A percentile compares a stretch with the other conserved stretches of the same genome.
Evolutionary conservation across 2,329 filamentous ascomycete genomes (phyloP).

Genomic region (Pseudogymnoascus sp.): DNA sequence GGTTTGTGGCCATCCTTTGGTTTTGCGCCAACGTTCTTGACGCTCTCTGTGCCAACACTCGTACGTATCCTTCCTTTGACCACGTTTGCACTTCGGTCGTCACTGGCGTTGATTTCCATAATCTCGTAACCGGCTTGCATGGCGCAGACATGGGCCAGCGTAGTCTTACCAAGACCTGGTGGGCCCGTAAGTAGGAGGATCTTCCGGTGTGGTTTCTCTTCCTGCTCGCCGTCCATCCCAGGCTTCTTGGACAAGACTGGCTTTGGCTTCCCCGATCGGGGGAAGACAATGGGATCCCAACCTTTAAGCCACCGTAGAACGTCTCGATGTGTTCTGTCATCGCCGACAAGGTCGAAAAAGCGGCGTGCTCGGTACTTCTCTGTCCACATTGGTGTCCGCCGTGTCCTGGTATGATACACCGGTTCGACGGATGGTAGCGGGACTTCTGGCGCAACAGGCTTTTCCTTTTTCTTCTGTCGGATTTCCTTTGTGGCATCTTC

Average conservation of each 20-base stretch:
- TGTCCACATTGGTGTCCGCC: slow-evolving; percentile 67
- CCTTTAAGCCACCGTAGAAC: slow-evolving; percentile 89
- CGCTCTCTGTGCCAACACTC: slow-evolving; percentile 87
- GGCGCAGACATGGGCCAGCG: slow-evolving; percentile 90
- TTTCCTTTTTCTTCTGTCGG: slow-evolving; percentile 29
- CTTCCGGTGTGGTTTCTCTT: slow-evolving; percentile 74
- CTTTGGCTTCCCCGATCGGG: slow-evolving; percentile 52
- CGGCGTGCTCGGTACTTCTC: slow-evolving; percentile 92
- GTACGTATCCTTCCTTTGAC: slow-evolving; percentile 88
- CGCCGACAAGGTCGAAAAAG: slow-evolving; percentile 89
- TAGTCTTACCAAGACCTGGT: slow-evolving; percentile 91
- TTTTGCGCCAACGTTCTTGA: slow-evolving; percentile 58
- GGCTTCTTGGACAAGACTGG: slow-evolving; percentile 34
- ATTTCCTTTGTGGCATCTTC: slow-evolving; percentile 53
- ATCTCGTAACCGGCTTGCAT: slow-evolving; percentile 93
- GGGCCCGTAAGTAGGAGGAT: slow-evolving; percentile 86
- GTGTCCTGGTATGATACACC: slow-evolving; percentile 20
- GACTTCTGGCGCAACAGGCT: slow-evolving; percentile 25
- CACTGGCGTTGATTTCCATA: slow-evolving; percentile 94
- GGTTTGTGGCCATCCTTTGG: slow-evolving; percentile 44
- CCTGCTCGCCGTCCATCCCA: slow-evolving; percentile 40
- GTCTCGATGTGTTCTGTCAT: slow-evolving; percentile 84
- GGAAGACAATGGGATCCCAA: slow-evolving; percentile 92
- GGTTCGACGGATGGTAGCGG: slow-evolving; percentile 34
- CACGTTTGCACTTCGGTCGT: slow-evolving; percentile 82